Conservation (phyloP, 2,329 filamentous ascomycete species). For the Scleromitrula shiraiana region DNA sequence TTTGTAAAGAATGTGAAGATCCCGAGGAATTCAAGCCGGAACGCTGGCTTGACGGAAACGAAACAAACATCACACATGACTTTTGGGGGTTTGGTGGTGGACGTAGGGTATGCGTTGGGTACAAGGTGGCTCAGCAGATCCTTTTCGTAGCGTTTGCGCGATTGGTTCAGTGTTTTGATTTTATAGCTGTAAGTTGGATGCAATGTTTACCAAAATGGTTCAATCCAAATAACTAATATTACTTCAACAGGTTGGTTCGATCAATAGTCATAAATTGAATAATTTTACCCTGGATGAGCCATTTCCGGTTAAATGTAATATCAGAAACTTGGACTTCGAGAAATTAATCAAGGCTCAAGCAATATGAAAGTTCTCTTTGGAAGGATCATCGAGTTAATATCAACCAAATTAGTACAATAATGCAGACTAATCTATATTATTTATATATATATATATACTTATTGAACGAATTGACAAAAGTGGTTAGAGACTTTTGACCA, state of each 20-base stretch:
- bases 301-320: background rate
- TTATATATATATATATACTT: no score
- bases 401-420: no score
- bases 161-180: slow-evolving; percentile 4
- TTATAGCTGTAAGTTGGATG: background rate
- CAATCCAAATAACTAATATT: background rate
- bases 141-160: slow-evolving; percentile 1
- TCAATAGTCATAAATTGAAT: background rate
- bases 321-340: background rate
- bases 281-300: background rate
- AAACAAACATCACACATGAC: background rate
- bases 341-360: no score
- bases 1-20: slow-evolving; percentile 16
- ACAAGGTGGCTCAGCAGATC: slow-evolving; percentile 2
- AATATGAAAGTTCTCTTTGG: no score
- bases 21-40: slow-evolving; percentile 28
- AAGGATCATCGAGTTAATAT: no score
- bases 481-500: no score
- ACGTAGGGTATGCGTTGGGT: slow-evolving; percentile 2
- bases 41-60: slow-evolving; percentile 24
- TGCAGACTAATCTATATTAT: no score
- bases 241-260: background rate
- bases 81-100: slow-evolving; percentile 6
- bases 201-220: background rate
- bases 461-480: no score